These are phyloP conservation scores for Baudoinia panamericana DNA, from an alignment of 495 filamentous ascomycete species.

Conservation along the genomic window DNA sequence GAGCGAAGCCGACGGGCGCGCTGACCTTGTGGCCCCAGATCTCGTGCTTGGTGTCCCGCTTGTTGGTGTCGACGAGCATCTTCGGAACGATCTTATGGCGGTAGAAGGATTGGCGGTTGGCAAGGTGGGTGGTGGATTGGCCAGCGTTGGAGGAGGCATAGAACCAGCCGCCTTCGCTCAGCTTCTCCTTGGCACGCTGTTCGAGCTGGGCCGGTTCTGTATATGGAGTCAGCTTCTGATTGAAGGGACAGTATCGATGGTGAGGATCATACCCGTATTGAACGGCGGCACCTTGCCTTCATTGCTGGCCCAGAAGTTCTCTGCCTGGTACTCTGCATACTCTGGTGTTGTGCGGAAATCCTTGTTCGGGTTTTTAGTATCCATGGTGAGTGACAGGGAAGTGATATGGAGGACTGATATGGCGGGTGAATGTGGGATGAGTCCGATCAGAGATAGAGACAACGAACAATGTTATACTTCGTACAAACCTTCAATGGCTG, in stretches of 20 bases:
- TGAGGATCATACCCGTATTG: slow-evolving; percentile 33
- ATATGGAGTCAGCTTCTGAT: background rate
- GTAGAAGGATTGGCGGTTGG: slow-evolving; percentile 57
- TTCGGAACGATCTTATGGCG: slow-evolving; percentile 52
- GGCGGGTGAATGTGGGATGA: too few species aligned
- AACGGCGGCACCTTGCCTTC: slow-evolving; percentile 42
- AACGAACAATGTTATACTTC: too few species aligned
- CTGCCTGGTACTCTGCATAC: slow-evolving; percentile 48
- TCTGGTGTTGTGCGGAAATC: slow-evolving; percentile 43
- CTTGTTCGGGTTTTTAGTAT: slow-evolving; percentile 46
- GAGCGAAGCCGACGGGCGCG: slow-evolving; percentile 51
- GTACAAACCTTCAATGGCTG: too few species aligned
- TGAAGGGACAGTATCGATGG: background rate
- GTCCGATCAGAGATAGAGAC: too few species aligned
- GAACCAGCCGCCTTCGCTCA: slow-evolving; percentile 42
- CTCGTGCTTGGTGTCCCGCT: slow-evolving; percentile 41
- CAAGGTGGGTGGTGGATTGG: slow-evolving; percentile 49
- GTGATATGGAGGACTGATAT: too few species aligned
- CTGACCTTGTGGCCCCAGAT: slow-evolving; percentile 51
- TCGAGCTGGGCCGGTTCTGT: slow-evolving; percentile 46
- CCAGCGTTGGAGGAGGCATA: slow-evolving; percentile 58
- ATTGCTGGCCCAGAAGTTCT: slow-evolving; percentile 48
- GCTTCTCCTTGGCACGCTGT: slow-evolving; percentile 42
- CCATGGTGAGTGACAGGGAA: too few species aligned
- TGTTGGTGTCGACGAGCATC: slow-evolving; percentile 48